Evolutionary conservation across 163 green algal genomes (phyloP).

Genomic region (Scenedesmus sp.): DNA sequence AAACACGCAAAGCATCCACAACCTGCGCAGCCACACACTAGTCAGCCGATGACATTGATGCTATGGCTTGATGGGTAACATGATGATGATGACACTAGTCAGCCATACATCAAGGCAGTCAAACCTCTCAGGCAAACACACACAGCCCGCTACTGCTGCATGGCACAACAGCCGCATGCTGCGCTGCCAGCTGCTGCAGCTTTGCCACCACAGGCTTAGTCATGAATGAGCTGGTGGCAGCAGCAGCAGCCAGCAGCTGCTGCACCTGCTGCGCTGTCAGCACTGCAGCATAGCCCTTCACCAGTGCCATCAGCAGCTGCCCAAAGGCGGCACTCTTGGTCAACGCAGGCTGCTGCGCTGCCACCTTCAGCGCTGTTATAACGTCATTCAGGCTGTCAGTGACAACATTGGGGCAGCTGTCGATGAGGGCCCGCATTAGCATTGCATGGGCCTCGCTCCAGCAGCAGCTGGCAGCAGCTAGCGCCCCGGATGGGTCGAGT

Average conservation of each 20-base stretch:
- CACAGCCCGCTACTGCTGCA: background rate
- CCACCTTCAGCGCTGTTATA: background rate
- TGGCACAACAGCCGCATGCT: background rate
- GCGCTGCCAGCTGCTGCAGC: constrained; percentile 13
- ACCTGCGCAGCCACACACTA: no score
- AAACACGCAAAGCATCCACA: no score
- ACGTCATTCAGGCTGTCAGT: background rate
- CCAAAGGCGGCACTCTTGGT: constrained; percentile 17
- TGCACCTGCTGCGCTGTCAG: background rate
- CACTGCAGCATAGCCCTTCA: constrained; percentile 12
- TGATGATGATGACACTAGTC: no score
- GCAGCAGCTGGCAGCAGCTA: background rate
- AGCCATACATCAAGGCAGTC: no score
- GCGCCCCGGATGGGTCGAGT: background rate
- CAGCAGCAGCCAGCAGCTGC: constrained; percentile 15
- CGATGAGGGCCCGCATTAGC: background rate
- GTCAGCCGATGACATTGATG: no score
- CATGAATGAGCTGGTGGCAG: background rate
- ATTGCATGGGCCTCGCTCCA: constrained; percentile 14
- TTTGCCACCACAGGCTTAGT: background rate
- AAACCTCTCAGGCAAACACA: no score
- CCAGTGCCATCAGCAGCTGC: constrained; percentile 35
- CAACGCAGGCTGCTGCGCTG: background rate
- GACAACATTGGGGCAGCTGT: background rate
- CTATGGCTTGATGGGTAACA: no score